phyloP scores from a whole-genome alignment of 306 rosid species.

The Trifolium fragiferum region DNA sequence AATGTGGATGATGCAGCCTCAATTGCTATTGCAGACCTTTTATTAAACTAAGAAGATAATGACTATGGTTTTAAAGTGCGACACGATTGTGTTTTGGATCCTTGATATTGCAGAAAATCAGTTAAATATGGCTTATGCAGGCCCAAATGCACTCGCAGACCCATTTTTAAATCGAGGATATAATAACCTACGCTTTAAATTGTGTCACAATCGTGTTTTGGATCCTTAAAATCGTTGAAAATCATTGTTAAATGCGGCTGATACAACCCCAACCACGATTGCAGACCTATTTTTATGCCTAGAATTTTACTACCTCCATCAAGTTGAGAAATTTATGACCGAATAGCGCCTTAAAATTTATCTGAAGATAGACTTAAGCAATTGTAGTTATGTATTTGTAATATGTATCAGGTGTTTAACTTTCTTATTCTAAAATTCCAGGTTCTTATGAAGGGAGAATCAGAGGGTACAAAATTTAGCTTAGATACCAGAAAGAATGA shows the following conservation, averaged over 20 bases:
- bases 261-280: background rate
- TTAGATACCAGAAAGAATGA: constrained; percentile 49
- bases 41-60: background rate
- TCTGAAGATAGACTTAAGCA: background rate
- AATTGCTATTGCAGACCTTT: background rate
- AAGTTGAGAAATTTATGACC: constrained; percentile 30
- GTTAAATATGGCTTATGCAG: background rate
- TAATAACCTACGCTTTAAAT: background rate
- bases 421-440: constrained; percentile 38
- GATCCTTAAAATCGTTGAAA: background rate
- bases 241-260: background rate
- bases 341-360: constrained; percentile 1
- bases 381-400: constrained; percentile 11
- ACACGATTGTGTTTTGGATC: background rate
- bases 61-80: background rate
- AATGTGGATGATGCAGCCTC: background rate
- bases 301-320: background rate
- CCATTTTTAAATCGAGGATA: background rate
- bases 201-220: background rate
- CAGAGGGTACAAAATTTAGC: constrained; percentile 50
- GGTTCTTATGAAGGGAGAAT: constrained; percentile 64
- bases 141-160: background rate
- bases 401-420: constrained; percentile 14
- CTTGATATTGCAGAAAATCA: background rate
- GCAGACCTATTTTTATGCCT: background rate